Conservation (phyloP, 306 rosid genomes). For the Hippophae rhamnoides region DNA sequence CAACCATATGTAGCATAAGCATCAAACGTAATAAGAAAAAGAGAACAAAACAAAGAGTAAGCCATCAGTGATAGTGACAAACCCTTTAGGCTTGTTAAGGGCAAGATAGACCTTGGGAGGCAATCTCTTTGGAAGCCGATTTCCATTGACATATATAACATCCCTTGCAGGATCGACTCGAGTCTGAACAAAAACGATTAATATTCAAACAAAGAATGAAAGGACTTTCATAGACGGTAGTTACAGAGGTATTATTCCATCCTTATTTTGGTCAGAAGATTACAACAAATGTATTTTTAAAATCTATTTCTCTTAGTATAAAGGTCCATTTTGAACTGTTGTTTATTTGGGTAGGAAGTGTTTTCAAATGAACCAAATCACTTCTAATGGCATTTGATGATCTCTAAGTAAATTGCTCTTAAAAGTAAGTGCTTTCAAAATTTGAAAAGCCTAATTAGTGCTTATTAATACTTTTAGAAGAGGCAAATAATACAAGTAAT, state of each 20-base stretch:
- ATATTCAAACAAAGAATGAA: background rate
- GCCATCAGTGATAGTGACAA: constrained; percentile 16
- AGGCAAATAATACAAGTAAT: no score
- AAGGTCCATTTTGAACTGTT: no score
- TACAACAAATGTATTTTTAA: no score
- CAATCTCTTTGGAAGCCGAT: constrained; percentile 84
- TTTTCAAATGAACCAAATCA: no score
- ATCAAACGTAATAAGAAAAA: background rate
- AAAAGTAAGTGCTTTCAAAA: no score
- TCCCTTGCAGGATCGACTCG: constrained; percentile 83
- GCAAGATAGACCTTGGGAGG: constrained; percentile 84
- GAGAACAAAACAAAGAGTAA: constrained; percentile 16
- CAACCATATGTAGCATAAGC: background rate
- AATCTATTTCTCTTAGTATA: no score
- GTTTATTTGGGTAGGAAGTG: no score
- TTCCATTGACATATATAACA: constrained; percentile 77
- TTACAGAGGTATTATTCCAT: background rate
- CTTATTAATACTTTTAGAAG: no score
- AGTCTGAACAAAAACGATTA: constrained; percentile 40
- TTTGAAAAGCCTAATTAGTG: no score
- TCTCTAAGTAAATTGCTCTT: no score
- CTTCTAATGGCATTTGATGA: no score
- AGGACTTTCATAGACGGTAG: background rate
- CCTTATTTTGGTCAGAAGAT: no score
- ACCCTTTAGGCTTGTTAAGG: constrained; percentile 98